Conservation (phyloP, 2,329 filamentous ascomycete genomes). For the Trichoderma koningii region DNA sequence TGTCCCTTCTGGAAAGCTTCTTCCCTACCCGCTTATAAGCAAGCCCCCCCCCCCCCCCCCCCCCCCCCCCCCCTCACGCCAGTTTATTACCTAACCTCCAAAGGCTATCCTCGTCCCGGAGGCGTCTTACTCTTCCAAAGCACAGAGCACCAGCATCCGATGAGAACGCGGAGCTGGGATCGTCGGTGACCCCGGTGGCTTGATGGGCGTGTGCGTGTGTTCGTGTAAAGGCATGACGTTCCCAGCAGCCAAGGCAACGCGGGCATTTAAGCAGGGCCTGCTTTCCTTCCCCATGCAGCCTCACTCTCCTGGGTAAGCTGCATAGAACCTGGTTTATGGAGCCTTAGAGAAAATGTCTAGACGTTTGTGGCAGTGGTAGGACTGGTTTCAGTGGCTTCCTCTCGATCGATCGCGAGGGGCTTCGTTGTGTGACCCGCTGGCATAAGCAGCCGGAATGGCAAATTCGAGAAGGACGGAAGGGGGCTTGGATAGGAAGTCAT, state of each 20-base stretch:
- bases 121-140: constrained; percentile 14
- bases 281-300: background rate
- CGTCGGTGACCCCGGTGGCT: constrained; percentile 18
- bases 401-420: background rate
- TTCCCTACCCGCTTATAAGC: constrained; percentile 10
- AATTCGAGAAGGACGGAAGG: background rate
- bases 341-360: background rate
- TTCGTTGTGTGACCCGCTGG: constrained; percentile 12
- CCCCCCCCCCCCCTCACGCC: background rate
- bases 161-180: constrained; percentile 17
- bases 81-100: background rate
- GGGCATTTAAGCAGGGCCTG: constrained; percentile 3
- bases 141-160: background rate
- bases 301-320: constrained; percentile 11
- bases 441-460: constrained; percentile 8
- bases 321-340: background rate
- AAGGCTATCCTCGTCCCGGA: background rate
- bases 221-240: background rate
- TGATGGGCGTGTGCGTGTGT: background rate
- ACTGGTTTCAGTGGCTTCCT: background rate
- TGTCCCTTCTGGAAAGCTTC: constrained; percentile 19
- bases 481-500: background rate
- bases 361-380: too few relatives aligned
- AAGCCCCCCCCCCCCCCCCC: too few relatives aligned
- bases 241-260: background rate